Conservation (phyloP, 139 green algal genomes). For the Asterochloris erici region DNA sequence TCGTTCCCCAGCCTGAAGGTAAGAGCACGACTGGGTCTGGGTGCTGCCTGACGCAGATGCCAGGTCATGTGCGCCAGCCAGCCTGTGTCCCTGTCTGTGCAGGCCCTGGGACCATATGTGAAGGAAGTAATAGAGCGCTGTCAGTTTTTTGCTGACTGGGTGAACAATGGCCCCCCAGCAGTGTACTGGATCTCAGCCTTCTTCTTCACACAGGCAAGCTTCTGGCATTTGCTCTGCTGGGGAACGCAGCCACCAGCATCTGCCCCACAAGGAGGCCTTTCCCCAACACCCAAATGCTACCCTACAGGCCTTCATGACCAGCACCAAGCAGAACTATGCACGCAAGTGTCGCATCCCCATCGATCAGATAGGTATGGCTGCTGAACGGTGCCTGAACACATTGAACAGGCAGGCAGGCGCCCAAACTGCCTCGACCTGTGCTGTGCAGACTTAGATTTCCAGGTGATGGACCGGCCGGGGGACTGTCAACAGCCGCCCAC, state of each 20-base stretch:
- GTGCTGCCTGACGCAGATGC: background rate
- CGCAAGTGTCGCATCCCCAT: conserved; percentile 60
- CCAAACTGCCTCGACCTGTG: too few relatives aligned
- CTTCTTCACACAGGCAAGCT: conserved; percentile 76
- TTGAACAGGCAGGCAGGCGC: too few relatives aligned
- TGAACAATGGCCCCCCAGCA: conserved; percentile 54
- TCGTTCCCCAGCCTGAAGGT: conserved; percentile 72
- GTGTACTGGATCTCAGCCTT: conserved; percentile 82
- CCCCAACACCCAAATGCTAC: background rate
- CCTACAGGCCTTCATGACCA: conserved; percentile 78
- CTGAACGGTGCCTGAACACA: too few relatives aligned
- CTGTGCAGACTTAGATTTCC: conserved; percentile 74
- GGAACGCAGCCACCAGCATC: background rate
- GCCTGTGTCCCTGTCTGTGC: background rate
- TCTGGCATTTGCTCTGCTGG: background rate
- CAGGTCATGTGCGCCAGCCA: background rate
- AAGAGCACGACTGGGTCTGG: background rate
- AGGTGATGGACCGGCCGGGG: conserved; percentile 44
- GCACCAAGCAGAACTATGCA: conserved; percentile 80
- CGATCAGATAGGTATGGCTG: conserved; percentile 45
- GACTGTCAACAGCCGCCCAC: conserved; percentile 37
- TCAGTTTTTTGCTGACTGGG: conserved; percentile 67
- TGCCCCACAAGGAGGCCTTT: background rate
- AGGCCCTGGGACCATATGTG: conserved; percentile 68
- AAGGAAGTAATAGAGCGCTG: conserved; percentile 67